Conservation (phyloP, 768 basidiomycete genomes). For the Dacryopinax primogenitus region DNA sequence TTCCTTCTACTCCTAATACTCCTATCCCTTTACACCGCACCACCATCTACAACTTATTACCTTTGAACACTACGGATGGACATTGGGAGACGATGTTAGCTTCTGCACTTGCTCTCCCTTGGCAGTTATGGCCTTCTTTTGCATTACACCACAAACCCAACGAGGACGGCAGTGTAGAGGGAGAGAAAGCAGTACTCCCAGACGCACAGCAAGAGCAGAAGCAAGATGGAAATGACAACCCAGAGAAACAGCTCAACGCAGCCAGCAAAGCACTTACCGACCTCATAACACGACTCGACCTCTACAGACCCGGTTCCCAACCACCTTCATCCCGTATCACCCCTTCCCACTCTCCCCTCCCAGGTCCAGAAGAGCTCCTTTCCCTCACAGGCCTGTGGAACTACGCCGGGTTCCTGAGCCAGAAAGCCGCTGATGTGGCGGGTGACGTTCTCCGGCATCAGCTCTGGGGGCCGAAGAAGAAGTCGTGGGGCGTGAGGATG, state of each 20-base stretch:
- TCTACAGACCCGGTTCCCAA: neutral
- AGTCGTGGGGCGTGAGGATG: slow-evolving; percentile 92
- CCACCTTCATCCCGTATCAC: neutral
- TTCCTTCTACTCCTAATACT: too few species aligned
- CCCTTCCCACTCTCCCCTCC: neutral
- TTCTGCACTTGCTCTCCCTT: too few species aligned
- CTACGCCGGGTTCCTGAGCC: neutral
- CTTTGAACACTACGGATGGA: too few species aligned
- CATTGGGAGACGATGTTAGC: too few species aligned
- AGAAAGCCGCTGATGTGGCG: slow-evolving; percentile 34
- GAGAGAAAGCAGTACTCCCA: too few species aligned
- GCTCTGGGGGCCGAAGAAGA: slow-evolving; percentile 74
- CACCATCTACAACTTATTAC: too few species aligned
- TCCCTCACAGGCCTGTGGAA: neutral
- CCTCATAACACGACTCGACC: neutral
- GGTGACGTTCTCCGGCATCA: slow-evolving; percentile 64
- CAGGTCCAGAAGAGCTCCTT: neutral
- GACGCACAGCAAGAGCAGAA: too few species aligned
- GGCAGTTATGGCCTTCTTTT: too few species aligned
- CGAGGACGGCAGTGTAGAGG: too few species aligned
- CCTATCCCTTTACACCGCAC: too few species aligned
- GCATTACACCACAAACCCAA: too few species aligned
- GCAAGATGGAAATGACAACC: neutral
- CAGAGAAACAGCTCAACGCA: neutral
- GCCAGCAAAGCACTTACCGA: neutral